Evolutionary conservation across 805 yeast genomes (phyloP).

Genomic region (Jamesozyma lodderae): DNA sequence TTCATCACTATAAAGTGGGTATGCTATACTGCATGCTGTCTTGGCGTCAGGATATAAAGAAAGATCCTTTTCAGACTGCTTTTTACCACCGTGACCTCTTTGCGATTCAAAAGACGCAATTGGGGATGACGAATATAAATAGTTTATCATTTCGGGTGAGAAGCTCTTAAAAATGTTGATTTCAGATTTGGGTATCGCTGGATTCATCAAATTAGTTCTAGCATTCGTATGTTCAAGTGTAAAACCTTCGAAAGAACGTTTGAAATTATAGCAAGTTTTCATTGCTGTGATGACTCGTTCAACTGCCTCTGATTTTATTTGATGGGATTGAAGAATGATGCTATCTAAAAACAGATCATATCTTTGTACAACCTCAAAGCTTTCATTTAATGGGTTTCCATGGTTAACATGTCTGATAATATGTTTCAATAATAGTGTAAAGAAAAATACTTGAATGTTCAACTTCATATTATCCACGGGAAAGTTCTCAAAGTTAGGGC

Average conservation of each 20-base stretch:
- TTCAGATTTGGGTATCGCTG: slow-evolving; percentile 1
- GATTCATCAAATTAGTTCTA: background rate
- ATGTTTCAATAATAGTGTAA: slow-evolving; percentile 16
- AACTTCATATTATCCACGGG: slow-evolving; percentile 20
- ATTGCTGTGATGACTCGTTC: slow-evolving; percentile 3
- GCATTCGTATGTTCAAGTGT: background rate
- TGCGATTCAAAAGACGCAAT: background rate
- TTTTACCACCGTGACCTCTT: too few species aligned
- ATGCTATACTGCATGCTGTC: background rate
- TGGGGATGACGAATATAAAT: slow-evolving; percentile 6
- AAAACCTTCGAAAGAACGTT: background rate
- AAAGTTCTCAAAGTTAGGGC: slow-evolving; percentile 11
- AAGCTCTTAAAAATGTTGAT: slow-evolving; percentile 7
- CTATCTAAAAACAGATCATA: slow-evolving; percentile 9
- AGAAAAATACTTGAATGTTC: slow-evolving; percentile 19
- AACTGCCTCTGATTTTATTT: slow-evolving; percentile 13
- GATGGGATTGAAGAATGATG: slow-evolving; percentile 8
- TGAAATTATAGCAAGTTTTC: slow-evolving; percentile 1
- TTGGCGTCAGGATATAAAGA: background rate
- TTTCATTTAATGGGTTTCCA: background rate
- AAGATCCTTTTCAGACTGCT: background rate
- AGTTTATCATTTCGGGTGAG: slow-evolving; percentile 6
- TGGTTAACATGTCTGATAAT: slow-evolving; percentile 10
- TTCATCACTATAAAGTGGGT: background rate
- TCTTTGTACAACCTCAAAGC: slow-evolving; percentile 1